A percentile compares a stretch with the other conserved stretches of the same genome.
phyloP scores from a whole-genome alignment of 1,284 basidiomycete species.

The Puccinia sorghi region DNA sequence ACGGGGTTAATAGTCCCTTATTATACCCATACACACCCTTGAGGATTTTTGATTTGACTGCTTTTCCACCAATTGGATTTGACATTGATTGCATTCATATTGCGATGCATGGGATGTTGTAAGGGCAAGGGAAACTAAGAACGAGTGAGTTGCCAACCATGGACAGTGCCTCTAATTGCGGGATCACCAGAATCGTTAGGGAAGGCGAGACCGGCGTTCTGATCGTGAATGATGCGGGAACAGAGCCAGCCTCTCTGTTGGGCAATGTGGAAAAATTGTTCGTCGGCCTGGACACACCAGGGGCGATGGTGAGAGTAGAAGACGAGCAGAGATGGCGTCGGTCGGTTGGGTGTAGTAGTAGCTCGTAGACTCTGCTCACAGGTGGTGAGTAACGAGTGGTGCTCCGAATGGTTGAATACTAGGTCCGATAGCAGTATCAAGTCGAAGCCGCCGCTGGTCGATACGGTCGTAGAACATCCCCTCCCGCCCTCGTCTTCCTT shows the following conservation, averaged over 20 bases:
- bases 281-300: conserved; percentile 20
- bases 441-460: conserved; percentile 5
- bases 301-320: conserved; percentile 44
- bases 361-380: conserved; percentile 10
- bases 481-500: no score
- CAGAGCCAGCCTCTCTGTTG: conserved; percentile 23
- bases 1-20: no score
- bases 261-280: conserved; percentile 28
- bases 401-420: conserved; percentile 47
- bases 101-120: no score
- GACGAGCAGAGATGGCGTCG: conserved; percentile 27
- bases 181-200: conserved; percentile 38
- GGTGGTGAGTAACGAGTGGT: conserved; percentile 20
- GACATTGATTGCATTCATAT: no score
- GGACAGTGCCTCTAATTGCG: conserved; percentile 32
- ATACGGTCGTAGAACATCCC: neutral
- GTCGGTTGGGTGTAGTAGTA: neutral
- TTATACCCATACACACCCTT: no score
- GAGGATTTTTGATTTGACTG: no score
- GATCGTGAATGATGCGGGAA: conserved; percentile 31
- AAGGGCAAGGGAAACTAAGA: no score
- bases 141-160: conserved; percentile 44
- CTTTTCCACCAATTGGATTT: no score
- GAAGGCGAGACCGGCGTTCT: conserved; percentile 35
- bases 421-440: conserved; percentile 39